These are phyloP conservation scores for Penicillium chermesinum DNA, from an alignment of 495 filamentous ascomycete genomes.

Conservation along the genomic window DNA sequence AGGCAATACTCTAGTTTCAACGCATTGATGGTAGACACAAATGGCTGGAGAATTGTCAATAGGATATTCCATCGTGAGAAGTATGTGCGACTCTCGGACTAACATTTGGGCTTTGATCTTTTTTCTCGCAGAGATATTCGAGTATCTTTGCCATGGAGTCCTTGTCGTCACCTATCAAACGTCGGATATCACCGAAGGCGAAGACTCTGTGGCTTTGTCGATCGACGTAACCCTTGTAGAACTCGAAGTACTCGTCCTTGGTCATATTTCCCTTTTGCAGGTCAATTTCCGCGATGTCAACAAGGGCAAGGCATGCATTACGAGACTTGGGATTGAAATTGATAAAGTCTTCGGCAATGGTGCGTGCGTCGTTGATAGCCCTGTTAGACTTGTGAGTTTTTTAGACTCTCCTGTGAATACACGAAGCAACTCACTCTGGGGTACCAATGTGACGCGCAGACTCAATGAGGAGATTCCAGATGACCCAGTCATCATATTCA, in stretches of 20 bases:
- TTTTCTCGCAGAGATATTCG: constrained; percentile 23
- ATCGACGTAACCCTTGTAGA: constrained; percentile 45
- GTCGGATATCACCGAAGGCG: constrained; percentile 50
- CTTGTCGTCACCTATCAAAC: constrained; percentile 38
- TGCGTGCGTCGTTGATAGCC: constrained; percentile 24
- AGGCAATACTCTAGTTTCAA: constrained; percentile 56
- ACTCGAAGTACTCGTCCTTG: constrained; percentile 34
- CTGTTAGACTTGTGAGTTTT: constrained; percentile 20
- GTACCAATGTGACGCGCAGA: constrained; percentile 25
- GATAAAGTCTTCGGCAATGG: constrained; percentile 34
- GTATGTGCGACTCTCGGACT: constrained; percentile 2
- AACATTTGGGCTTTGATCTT: constrained; percentile 30
- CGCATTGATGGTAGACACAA: constrained; percentile 46
- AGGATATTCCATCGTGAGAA: not conserved
- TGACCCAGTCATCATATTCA: constrained; percentile 52
- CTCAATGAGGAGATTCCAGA: constrained; percentile 46
- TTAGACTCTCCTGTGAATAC: not conserved
- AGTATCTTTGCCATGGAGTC: constrained; percentile 34
- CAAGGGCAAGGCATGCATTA: constrained; percentile 43
- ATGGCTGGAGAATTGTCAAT: constrained; percentile 12
- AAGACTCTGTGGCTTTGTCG: constrained; percentile 46
- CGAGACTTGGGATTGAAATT: constrained; percentile 38
- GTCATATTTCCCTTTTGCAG: constrained; percentile 29
- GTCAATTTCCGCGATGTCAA: constrained; percentile 25
- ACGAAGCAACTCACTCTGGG: constrained; percentile 27